Percentiles rank a stretch among this genome's conserved stretches.
These are phyloP conservation scores for Chalara sp. DNA, from an alignment of 2,329 filamentous ascomycete species.

Conservation along the genomic window DNA sequence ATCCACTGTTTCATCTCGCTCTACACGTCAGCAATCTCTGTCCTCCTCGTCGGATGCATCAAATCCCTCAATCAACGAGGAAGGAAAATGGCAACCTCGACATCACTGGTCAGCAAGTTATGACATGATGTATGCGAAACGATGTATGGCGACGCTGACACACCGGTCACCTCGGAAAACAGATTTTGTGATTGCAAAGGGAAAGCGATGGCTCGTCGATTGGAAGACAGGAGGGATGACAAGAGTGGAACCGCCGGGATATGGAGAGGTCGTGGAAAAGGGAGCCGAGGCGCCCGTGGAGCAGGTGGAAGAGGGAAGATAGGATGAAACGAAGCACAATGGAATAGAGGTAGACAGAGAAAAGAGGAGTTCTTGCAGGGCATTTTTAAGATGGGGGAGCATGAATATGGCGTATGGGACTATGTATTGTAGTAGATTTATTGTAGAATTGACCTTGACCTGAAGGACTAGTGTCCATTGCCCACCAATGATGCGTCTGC, in stretches of 20 bases:
- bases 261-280: slow-evolving; percentile 34
- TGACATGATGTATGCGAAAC: slow-evolving; percentile 52
- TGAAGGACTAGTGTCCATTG: too few species aligned
- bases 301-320: neutral
- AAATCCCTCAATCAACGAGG: slow-evolving; percentile 20
- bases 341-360: too few species aligned
- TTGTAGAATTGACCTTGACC: too few species aligned
- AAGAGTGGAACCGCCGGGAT: slow-evolving; percentile 45
- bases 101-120: slow-evolving; percentile 49
- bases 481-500: too few species aligned
- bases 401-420: too few species aligned
- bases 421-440: too few species aligned
- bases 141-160: slow-evolving; percentile 52
- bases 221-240: slow-evolving; percentile 51
- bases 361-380: too few species aligned
- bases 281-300: neutral
- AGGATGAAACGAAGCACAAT: too few species aligned
- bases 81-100: slow-evolving; percentile 49
- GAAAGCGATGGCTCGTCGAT: slow-evolving; percentile 53
- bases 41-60: slow-evolving; percentile 1
- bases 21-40: neutral
- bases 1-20: neutral
- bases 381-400: too few species aligned
- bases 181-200: slow-evolving; percentile 49
- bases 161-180: slow-evolving; percentile 51